phyloP scores from a whole-genome alignment of 1,139 yeast genomes.

The Debaryomyces singareniensis region DNA sequence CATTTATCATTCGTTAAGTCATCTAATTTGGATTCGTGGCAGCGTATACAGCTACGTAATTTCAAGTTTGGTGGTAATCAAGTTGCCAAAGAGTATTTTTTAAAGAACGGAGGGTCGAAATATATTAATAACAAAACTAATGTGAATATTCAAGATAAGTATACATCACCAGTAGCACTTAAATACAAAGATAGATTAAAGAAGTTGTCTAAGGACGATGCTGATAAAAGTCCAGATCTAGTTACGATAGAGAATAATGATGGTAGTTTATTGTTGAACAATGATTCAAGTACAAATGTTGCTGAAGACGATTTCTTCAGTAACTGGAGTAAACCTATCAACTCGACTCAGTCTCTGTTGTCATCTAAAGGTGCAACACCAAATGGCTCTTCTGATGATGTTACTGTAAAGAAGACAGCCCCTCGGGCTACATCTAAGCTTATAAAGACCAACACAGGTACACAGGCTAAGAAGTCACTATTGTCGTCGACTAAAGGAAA shows the following conservation, averaged over 20 bases:
- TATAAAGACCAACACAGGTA: conserved; percentile 14
- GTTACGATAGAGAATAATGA: conserved; percentile 56
- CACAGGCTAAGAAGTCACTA: conserved; percentile 25
- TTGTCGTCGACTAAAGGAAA: conserved; percentile 36
- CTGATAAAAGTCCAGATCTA: conserved; percentile 57
- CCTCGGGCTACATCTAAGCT: conserved; percentile 18
- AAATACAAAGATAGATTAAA: conserved; percentile 77
- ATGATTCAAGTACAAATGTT: conserved; percentile 28
- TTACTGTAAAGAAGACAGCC: conserved; percentile 19
- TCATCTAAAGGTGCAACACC: conserved; percentile 48
- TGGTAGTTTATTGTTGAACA: conserved; percentile 25
- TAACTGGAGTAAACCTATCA: conserved; percentile 78
- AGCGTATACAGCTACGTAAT: conserved; percentile 76
- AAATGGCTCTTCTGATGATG: conserved; percentile 32
- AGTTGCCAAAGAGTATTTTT: conserved; percentile 73
- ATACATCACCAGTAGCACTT: conserved; percentile 71
- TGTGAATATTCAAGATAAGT: conserved; percentile 69
- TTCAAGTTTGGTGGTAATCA: conserved; percentile 93
- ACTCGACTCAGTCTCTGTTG: conserved; percentile 49
- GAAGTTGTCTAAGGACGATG: conserved; percentile 61
- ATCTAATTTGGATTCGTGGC: conserved; percentile 87
- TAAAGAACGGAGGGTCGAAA: conserved; percentile 79
- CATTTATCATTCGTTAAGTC: conserved; percentile 68
- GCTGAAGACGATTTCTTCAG: conserved; percentile 78
- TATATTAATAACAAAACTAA: conserved; percentile 39